Evolutionary conservation across 768 basidiomycete genomes (phyloP), one percentile per base, ranked within the genome.

Genomic region (Cubamyces lactineus): DNA sequence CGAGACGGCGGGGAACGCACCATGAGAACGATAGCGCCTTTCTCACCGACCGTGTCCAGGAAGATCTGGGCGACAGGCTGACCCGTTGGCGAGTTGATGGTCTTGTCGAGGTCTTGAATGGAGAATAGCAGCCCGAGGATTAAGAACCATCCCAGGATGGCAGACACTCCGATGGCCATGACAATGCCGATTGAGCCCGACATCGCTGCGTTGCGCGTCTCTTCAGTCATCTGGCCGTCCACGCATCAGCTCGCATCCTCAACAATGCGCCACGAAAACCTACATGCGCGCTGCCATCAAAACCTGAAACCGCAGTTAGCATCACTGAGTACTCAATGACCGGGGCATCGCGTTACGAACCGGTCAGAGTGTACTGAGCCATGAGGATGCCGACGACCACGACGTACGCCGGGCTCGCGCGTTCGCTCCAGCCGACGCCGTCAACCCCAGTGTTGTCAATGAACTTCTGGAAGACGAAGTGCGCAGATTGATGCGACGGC

Each of bases 1-100:
- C 2, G 43, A 56, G 46, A 42, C 11, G 45, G 41, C n/a, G n/a
- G 8, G 49, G 2, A 24, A 41, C 30, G 50, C 48, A 85, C 86
- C 88, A 91, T 91, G 23, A 90, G 71, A 1, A 84, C 88, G 57
- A 89, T 90, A 0, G 88, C 89, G 2, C 90, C 89, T 38, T 83
- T 84, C 68, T 84, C 80, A 1, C 90, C 90, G 2, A 91, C 88
- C 0, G 86, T 86, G 67, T 92, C 90, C 42, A 91, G 68, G 70
- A 92, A 88, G 3, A 93, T 92, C 66, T 92, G 89, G 2, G 89
- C 80, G 1, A 92, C 89, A 1, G 91, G 91, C 66, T 91, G 82
- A 0, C 86, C 87, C 4, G 84, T 86, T 11, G 73, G 49, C 0
- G 85, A 82, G 12, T 64, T 68, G 30, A 91, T 57, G 0, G 88